phyloP scores from a whole-genome alignment of 2,329 filamentous ascomycete species.

The Colletotrichum agaves region DNA sequence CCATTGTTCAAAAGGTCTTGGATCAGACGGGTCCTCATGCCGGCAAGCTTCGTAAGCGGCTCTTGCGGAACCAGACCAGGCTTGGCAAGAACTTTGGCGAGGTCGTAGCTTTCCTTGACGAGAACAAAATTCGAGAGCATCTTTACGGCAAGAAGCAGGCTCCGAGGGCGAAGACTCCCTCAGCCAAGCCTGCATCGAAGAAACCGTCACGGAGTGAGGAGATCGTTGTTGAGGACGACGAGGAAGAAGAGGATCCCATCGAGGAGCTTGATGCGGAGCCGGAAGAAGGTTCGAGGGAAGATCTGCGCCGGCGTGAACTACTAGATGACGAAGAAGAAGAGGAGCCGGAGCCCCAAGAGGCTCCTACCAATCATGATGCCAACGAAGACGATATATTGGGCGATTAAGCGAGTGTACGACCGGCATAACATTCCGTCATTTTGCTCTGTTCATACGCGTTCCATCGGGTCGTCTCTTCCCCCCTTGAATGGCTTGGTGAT shows the following conservation, averaged over 20 bases:
- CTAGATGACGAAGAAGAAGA: constrained; percentile 62
- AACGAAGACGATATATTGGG: constrained; percentile 52
- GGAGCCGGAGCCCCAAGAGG: constrained; percentile 48
- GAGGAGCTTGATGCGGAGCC: constrained; percentile 62
- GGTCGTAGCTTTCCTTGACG: constrained; percentile 82
- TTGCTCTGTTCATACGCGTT: constrained; percentile 22
- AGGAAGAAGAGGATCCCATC: constrained; percentile 52
- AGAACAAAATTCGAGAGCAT: constrained; percentile 65
- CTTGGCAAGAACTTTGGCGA: constrained; percentile 89
- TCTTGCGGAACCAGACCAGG: constrained; percentile 82
- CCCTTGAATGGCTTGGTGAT: not conserved
- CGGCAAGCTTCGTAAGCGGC: constrained; percentile 74
- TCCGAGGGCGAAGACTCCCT: constrained; percentile 47
- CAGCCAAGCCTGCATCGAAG: constrained; percentile 55
- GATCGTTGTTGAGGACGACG: constrained; percentile 55
- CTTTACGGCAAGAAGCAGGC: constrained; percentile 46
- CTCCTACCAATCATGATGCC: constrained; percentile 30
- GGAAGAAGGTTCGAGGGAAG: constrained; percentile 69
- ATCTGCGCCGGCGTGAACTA: constrained; percentile 65
- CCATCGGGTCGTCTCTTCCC: not conserved
- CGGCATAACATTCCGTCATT: not conserved
- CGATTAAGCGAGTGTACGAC: constrained; percentile 45
- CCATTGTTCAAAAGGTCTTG: constrained; percentile 78
- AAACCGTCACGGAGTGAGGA: constrained; percentile 57
- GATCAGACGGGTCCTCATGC: constrained; percentile 70